A percentile compares a stretch with the other conserved stretches of the same genome.
Evolutionary conservation across 306 rosid species (phyloP).

Genomic region (Cotoneaster glaucophyllus): DNA sequence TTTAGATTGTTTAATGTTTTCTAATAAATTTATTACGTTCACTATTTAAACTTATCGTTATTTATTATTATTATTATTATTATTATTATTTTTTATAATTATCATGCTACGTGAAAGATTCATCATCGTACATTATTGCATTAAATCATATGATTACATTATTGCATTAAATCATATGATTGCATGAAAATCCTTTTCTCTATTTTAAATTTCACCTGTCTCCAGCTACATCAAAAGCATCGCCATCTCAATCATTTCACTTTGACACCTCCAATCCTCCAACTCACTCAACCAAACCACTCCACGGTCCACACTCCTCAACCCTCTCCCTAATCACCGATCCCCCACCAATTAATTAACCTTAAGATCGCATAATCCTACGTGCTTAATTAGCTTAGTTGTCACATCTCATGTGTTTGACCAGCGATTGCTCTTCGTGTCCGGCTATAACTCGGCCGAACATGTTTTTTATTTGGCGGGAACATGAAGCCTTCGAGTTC

Average conservation of each 20-base stretch:
- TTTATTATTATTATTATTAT: too few relatives aligned
- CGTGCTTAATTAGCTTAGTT: background rate
- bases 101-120: accelerated
- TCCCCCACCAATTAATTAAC: background rate
- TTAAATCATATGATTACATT: background rate
- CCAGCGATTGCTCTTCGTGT: background rate
- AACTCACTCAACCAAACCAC: background rate
- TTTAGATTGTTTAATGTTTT: too few relatives aligned
- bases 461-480: background rate
- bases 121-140: too few relatives aligned
- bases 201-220: background rate
- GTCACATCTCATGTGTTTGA: slow-evolving; percentile 1
- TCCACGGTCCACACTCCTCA: background rate
- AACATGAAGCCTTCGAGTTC: background rate
- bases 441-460: background rate
- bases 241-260: background rate
- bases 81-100: too few relatives aligned
- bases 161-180: background rate
- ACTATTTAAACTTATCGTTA: too few relatives aligned
- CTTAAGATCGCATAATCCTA: background rate
- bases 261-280: background rate
- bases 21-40: too few relatives aligned
- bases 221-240: background rate
- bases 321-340: background rate
- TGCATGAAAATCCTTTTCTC: background rate